A percentile compares a stretch with the other conserved stretches of the same genome.
Evolutionary conservation across 352 stramenopile species (phyloP).

Genomic region (Thalassiosira ordinaria): DNA sequence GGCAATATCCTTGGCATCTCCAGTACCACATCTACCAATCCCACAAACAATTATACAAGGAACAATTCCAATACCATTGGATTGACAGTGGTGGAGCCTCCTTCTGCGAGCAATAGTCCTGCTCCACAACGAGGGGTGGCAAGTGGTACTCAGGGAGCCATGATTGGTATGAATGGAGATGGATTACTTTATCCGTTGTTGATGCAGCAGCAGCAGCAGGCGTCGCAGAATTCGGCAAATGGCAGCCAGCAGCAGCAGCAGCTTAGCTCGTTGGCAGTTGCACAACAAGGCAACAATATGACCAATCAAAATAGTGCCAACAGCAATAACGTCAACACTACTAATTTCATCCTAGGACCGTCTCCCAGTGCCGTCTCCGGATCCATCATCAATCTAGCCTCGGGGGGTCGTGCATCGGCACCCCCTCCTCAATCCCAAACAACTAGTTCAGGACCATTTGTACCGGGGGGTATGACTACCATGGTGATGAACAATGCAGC

Average conservation of each 20-base stretch:
- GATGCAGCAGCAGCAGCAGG: conserved; percentile 5
- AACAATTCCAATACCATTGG: conserved; percentile 22
- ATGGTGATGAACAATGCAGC: conserved; percentile 23
- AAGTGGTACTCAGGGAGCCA: no score
- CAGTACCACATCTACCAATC: not conserved
- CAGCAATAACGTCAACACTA: not conserved
- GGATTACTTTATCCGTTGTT: conserved; percentile 17
- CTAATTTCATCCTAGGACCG: not conserved
- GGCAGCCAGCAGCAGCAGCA: conserved; percentile 5
- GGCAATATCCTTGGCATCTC: not conserved
- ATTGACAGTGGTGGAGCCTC: conserved; percentile 50
- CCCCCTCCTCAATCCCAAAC: conserved; percentile 29
- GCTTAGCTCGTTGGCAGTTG: not conserved
- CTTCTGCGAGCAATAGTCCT: conserved; percentile 31
- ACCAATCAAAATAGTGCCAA: not conserved
- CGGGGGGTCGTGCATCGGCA: conserved; percentile 31
- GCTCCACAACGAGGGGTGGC: conserved; percentile 6
- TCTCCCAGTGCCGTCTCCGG: not conserved
- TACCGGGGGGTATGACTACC: not conserved
- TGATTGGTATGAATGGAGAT: conserved; percentile 5
- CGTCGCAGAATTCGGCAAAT: not conserved
- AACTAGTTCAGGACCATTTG: no score
- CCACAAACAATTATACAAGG: conserved; percentile 6
- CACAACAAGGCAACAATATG: not conserved
- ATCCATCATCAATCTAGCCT: conserved; percentile 2